phyloP scores from a whole-genome alignment of 208 protist genomes.

The Leishmania tropica region DNA sequence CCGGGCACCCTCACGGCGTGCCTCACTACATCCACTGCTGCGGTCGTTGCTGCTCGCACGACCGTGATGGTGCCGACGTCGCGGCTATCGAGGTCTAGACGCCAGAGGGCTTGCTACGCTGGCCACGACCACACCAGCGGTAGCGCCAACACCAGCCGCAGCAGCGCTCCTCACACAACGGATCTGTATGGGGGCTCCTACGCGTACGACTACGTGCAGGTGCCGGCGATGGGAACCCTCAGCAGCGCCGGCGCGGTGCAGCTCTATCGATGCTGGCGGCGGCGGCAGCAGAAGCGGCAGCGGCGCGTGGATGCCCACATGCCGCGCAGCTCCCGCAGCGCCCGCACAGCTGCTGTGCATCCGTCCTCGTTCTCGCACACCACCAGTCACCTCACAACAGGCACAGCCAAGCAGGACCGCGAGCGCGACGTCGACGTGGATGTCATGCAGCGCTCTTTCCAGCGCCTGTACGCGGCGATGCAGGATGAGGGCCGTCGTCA shows the following conservation, averaged over 20 bases:
- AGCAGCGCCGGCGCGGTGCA: constrained; percentile 2
- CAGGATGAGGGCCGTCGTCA: constrained; percentile 5
- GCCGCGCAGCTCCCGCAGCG: background rate
- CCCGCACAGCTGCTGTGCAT: background rate
- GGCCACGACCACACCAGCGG: background rate
- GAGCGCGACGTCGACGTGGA: background rate
- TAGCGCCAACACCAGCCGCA: background rate
- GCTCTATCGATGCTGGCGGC: background rate
- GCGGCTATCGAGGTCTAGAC: background rate
- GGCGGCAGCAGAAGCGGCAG: constrained; percentile 6
- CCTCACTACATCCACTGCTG: background rate
- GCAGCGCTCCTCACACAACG: background rate
- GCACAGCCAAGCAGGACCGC: background rate
- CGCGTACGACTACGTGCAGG: constrained; percentile 27
- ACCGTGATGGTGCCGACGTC: background rate
- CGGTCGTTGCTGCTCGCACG: background rate
- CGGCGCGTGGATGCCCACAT: background rate
- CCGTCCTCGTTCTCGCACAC: background rate
- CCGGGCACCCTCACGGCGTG: background rate
- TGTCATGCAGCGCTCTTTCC: constrained; percentile 7
- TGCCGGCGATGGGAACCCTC: constrained; percentile 4
- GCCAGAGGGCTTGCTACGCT: background rate
- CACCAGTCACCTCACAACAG: background rate
- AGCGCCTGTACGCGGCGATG: constrained; percentile 6
- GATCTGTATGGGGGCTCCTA: background rate